A percentile compares a stretch with the other conserved stretches of the same genome.
Evolutionary conservation across 2,329 filamentous ascomycete genomes (phyloP).

Genomic region (Metarhizium sp.): DNA sequence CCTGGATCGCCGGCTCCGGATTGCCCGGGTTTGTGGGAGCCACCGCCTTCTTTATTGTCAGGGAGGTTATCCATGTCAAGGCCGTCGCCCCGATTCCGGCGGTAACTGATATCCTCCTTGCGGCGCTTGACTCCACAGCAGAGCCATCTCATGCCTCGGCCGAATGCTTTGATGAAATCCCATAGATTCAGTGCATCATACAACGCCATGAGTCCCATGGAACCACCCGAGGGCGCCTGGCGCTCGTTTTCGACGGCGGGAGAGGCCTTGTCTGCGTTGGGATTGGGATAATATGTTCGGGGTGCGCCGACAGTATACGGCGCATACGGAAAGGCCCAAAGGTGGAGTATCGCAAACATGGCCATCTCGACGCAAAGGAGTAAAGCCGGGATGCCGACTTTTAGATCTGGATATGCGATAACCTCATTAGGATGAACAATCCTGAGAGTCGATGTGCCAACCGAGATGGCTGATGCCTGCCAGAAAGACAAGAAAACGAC

Average conservation of each 20-base stretch:
- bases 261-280: slow-evolving; percentile 30
- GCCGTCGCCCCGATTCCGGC: slow-evolving; percentile 18
- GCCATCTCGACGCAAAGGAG: slow-evolving; percentile 81
- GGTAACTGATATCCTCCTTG: slow-evolving; percentile 42
- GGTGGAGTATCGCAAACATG: slow-evolving; percentile 65
- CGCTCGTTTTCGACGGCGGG: slow-evolving; percentile 33
- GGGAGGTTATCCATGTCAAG: slow-evolving; percentile 30
- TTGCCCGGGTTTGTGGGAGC: slow-evolving; percentile 14
- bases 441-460: slow-evolving; percentile 48
- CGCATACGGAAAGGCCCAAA: slow-evolving; percentile 73
- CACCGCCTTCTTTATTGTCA: slow-evolving; percentile 13
- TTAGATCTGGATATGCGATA: slow-evolving; percentile 65
- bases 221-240: slow-evolving; percentile 51
- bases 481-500: slow-evolving; percentile 90
- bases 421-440: slow-evolving; percentile 51
- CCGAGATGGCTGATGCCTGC: slow-evolving; percentile 52
- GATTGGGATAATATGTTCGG: slow-evolving; percentile 35
- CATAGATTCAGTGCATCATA: slow-evolving; percentile 68
- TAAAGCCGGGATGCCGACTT: slow-evolving; percentile 69
- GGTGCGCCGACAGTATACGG: slow-evolving; percentile 49
- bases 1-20: neutral
- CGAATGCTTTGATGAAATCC: slow-evolving; percentile 75
- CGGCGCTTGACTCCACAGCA: slow-evolving; percentile 61
- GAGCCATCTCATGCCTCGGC: slow-evolving; percentile 70
- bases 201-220: slow-evolving; percentile 55